Evolutionary conservation across 495 filamentous ascomycete genomes (phyloP).

Genomic region (Darksidea phi): DNA sequence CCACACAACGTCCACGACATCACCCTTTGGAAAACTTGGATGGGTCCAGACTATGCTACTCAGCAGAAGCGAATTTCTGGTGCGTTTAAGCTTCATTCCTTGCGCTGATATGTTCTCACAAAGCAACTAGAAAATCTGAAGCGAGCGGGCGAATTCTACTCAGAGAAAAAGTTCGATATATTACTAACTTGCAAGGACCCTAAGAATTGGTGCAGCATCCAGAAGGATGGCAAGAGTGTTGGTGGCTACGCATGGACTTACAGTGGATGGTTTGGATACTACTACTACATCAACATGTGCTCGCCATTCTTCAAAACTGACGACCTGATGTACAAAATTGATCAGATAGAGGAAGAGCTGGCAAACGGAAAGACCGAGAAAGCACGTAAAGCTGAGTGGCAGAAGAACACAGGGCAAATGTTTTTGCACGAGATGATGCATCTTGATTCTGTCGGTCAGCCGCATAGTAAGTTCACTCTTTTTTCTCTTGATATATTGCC

Average conservation of each 20-base stretch:
- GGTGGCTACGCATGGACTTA: slow-evolving; percentile 10
- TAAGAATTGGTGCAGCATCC: too few species aligned
- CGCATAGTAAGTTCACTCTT: slow-evolving; percentile 22
- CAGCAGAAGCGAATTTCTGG: slow-evolving; percentile 5
- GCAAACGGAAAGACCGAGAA: not conserved
- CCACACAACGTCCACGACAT: slow-evolving; percentile 7
- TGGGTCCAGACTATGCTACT: slow-evolving; percentile 7
- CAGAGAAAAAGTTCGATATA: slow-evolving; percentile 8
- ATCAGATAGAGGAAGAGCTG: slow-evolving; percentile 2
- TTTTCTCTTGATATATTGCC: too few species aligned
- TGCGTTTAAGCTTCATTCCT: not conserved
- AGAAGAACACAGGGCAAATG: not conserved
- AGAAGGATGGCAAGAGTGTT: slow-evolving; percentile 7
- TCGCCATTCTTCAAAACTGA: not conserved
- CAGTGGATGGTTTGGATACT: slow-evolving; percentile 4
- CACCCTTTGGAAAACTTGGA: slow-evolving; percentile 6
- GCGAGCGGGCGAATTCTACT: not conserved
- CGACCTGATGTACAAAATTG: not conserved
- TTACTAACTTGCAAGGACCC: slow-evolving; percentile 6
- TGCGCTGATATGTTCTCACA: not conserved
- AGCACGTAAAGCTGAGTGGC: not conserved
- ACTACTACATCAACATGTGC: slow-evolving; percentile 13
- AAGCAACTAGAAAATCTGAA: slow-evolving; percentile 3
- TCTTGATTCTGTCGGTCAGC: slow-evolving; percentile 15
- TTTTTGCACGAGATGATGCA: slow-evolving; percentile 18